Evolutionary conservation across 805 yeast species (phyloP), one percentile per base, ranked within the genome.

Genomic region (Saturnispora silvae): DNA sequence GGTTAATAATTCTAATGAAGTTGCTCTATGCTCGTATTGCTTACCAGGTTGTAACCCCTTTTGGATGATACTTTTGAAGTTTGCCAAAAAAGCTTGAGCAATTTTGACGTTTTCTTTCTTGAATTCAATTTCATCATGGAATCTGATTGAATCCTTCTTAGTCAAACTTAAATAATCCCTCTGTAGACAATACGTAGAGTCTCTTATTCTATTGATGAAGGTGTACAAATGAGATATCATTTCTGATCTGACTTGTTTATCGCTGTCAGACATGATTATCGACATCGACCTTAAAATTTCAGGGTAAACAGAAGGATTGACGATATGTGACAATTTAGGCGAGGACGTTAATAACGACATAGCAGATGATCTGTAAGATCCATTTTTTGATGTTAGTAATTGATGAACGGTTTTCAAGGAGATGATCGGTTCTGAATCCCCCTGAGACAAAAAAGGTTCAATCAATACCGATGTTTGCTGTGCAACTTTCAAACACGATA

Each of bases 241-340:
- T 32, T 72, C 76, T 44, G 77, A 77, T 50, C 96, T 64, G 1
- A 72, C 64, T 42, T 81, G 87, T 13, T 83, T 65, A 39, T 78
- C 75, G 15, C 70, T 63, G 41, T 82, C 94, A n/a, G 69, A 63
- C 40, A 80, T 67, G 43, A 77, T 65, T 4, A 68, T 57, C 22
- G 69, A 70, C 4, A 78, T 48, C 22, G 67, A 57, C 0, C 61
- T 51, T 27, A 56, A 46, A 0, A 86, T 45, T 1, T 70, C 47
- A 0, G 62, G 60, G 39, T 70, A 70, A 0, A 72, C 61, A 19
- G 53, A 53, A 1, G 57, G 34, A 1, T 72, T 64, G 3, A 87
- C 65, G 0, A 75, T 74, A 34, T 61, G 63, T 0, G 95, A 72
- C 3, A 72, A 70, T 46, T 77, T 77, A 1, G 75, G 68, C 0